These are phyloP conservation scores for Sarcodon aspratus DNA, from an alignment of 768 basidiomycete species.

Conservation along the genomic window DNA sequence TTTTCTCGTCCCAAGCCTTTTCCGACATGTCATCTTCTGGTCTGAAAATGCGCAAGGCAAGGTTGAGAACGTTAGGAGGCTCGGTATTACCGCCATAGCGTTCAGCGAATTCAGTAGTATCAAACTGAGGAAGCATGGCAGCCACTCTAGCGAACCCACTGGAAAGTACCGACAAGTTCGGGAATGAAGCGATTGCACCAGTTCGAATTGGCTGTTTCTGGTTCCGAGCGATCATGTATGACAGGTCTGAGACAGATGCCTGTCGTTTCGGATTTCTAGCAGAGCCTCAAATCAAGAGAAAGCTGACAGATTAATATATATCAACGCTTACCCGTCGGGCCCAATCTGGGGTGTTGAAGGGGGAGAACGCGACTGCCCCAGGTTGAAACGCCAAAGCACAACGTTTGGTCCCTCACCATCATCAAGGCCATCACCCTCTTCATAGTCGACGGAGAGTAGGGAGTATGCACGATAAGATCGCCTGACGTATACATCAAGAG, in stretches of 20 bases:
- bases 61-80: slow-evolving; percentile 88
- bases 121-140: slow-evolving; percentile 63
- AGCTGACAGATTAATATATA: slow-evolving; percentile 1
- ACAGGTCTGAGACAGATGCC: slow-evolving; percentile 92
- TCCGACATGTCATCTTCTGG: slow-evolving; percentile 70
- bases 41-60: slow-evolving; percentile 84
- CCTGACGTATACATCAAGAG: slow-evolving; percentile 91
- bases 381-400: slow-evolving; percentile 92
- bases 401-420: slow-evolving; percentile 74
- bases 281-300: slow-evolving; percentile 1
- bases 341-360: slow-evolving; percentile 70
- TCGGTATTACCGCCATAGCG: slow-evolving; percentile 64
- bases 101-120: slow-evolving; percentile 56
- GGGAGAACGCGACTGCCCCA: slow-evolving; percentile 79
- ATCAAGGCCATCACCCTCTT: slow-evolving; percentile 79
- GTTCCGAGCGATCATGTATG: slow-evolving; percentile 79
- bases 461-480: slow-evolving; percentile 94
- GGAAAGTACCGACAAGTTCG: slow-evolving; percentile 53
- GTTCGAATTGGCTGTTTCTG: slow-evolving; percentile 84
- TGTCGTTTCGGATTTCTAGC: slow-evolving; percentile 59
- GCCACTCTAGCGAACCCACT: slow-evolving; percentile 71
- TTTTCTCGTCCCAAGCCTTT: slow-evolving; percentile 63
- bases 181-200: slow-evolving; percentile 89
- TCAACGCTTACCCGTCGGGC: slow-evolving; percentile 26
- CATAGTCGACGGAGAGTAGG: slow-evolving; percentile 85